Evolutionary conservation across 2,329 filamentous ascomycete genomes (phyloP), one percentile per base, ranked within the genome.

Genomic region (Aspergillus awamori): DNA sequence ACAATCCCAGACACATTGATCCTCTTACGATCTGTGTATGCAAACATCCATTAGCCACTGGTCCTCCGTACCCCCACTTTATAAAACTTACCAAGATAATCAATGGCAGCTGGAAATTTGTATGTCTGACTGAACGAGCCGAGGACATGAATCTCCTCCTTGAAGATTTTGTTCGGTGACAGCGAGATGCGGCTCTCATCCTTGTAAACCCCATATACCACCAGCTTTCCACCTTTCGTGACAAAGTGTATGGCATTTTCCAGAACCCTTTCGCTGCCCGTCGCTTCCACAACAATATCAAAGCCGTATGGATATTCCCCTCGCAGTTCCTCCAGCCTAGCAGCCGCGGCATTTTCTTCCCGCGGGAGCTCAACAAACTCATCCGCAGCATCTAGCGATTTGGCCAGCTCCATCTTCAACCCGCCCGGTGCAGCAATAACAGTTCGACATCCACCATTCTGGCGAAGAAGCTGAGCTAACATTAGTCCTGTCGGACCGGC

Each of bases 41-140:
- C 7, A 15, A 1, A 28, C 13, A 28, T 4, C 11, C 11, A 48
- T 48, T 28, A 48, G 45, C 15, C 11, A 36, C 33, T 13, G 26
- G 13, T 13, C 13, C 10, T 1, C 24, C 1, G 0, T n/a, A 5
- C 11, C 6, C 11, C 10, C 13, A n/a, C 24, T 2, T 3, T 3
- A 15, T 1, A 7, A 22, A 10, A 49, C 45, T 79, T 76, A 48
- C 75, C 76, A 4, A 82, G 76, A 63, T 85, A 85, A 67, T 82
- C 80, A 63, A 85, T 83, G 45, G 83, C 82, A 52, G 82, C 81
- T 17, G 83, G 87, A 81, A 90, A 89, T 82, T 89, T 89, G 77
- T 87, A 89, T 20, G 87, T 89, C 76, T 91, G 88, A 52, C 86
- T 90, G 79, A 91, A 91, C 54, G 86, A 89, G 22, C 88, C 88